Evolutionary conservation across 176 grass and related monocot species (phyloP).

Genomic region (Hyparrhenia diplandra): DNA sequence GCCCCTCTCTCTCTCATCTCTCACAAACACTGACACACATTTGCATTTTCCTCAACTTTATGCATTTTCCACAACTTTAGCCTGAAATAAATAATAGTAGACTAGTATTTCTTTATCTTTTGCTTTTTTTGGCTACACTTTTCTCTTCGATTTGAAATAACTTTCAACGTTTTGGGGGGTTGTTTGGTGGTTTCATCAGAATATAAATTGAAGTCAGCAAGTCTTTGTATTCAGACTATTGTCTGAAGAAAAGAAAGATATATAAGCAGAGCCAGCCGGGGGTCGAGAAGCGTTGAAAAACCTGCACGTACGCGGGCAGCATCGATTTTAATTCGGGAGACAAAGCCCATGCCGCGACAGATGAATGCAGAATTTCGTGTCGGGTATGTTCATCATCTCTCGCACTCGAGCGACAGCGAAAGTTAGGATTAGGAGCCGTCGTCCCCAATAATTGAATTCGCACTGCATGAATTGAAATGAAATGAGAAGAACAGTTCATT

Average conservation of each 20-base stretch:
- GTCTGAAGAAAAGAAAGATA: not conserved
- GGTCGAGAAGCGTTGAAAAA: not conserved
- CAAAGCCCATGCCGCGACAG: conserved; percentile 34
- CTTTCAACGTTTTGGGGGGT: no score
- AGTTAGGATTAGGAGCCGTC: not conserved
- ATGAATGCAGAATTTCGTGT: not conserved
- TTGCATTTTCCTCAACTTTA: not conserved
- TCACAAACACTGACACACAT: not conserved
- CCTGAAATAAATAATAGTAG: not conserved
- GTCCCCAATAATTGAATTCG: not conserved
- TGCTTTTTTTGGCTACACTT: no score
- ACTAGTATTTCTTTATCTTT: not conserved
- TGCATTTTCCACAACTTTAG: not conserved
- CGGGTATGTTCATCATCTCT: conserved; percentile 9
- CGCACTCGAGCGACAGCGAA: conserved; percentile 24
- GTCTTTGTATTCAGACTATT: not conserved
- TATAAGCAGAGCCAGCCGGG: not conserved
- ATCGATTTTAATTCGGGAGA: conserved; percentile 14
- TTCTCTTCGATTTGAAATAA: no score
- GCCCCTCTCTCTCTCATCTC: not conserved
- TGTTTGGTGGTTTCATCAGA: no score
- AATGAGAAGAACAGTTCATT: not conserved
- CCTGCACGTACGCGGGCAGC: no score
- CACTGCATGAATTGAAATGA: not conserved
- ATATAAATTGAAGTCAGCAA: no score